Conservation (phyloP, 176 grass and related monocot genomes). For the Hyparrhenia diplandra region DNA sequence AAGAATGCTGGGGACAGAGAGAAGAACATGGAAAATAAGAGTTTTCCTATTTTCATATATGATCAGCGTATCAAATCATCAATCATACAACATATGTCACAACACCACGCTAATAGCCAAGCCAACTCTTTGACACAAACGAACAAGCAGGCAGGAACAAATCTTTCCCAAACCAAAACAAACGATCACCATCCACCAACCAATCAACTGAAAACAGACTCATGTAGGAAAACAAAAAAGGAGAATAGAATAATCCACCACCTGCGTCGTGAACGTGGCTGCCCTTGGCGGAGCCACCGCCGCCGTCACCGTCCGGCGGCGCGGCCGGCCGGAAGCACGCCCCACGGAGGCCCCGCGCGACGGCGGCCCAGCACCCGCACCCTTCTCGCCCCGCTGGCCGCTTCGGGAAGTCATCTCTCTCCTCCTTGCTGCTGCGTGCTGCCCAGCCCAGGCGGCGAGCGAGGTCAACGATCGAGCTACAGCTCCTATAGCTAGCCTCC, state of each 20-base stretch:
- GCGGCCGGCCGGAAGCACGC: slow-evolving; percentile 40
- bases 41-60: background rate
- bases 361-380: slow-evolving; percentile 82
- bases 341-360: slow-evolving; percentile 53
- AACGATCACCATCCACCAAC: slow-evolving; percentile 18
- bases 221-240: background rate
- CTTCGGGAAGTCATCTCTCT: slow-evolving; percentile 18
- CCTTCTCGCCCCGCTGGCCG: slow-evolving; percentile 32
- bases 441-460: background rate
- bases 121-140: background rate
- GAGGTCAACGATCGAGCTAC: slow-evolving; percentile 6
- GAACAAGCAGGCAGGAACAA: slow-evolving; percentile 23
- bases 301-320: background rate
- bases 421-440: no score
- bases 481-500: no score
- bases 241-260: slow-evolving; percentile 10
- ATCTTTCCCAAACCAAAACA: slow-evolving; percentile 22
- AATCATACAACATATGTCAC: slow-evolving; percentile 1
- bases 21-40: background rate
- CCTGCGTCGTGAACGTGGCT: slow-evolving; percentile 84
- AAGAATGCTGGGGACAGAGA: background rate
- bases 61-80: background rate
- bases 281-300: slow-evolving; percentile 46
- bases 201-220: background rate
- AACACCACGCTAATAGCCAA: slow-evolving; percentile 1